Evolutionary conservation across 306 rosid genomes (phyloP).

Genomic region (Luffa aegyptiaca): DNA sequence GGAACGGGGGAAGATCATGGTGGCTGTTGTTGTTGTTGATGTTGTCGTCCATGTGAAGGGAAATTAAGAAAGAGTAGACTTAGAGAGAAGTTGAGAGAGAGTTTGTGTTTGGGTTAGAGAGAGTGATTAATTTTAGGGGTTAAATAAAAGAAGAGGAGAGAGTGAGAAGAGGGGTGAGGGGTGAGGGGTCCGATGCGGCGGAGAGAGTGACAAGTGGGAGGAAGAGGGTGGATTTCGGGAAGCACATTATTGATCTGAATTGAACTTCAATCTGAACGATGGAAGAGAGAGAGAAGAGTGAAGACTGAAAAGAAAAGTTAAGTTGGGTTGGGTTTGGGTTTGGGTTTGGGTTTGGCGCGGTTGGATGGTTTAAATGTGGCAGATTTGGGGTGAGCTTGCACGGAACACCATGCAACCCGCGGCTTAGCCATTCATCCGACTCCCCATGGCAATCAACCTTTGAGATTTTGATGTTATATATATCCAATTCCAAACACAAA

Average conservation of each 20-base stretch:
- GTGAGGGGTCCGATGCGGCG: slow-evolving; percentile 12
- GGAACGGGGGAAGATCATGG: background rate
- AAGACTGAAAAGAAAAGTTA: too few species aligned
- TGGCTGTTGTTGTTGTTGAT: background rate
- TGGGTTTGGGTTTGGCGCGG: background rate
- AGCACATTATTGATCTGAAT: slow-evolving; percentile 10
- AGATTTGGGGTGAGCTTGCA: slow-evolving; percentile 18
- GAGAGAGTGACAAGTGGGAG: slow-evolving; percentile 32
- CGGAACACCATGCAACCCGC: slow-evolving; percentile 19
- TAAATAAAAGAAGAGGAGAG: background rate
- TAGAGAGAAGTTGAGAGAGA: too few species aligned
- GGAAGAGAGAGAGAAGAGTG: background rate
- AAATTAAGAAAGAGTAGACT: background rate
- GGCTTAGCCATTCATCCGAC: background rate
- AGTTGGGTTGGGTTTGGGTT: background rate
- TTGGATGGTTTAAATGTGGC: slow-evolving; percentile 16
- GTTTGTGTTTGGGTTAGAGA: background rate
- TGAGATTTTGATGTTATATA: too few species aligned
- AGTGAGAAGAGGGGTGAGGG: slow-evolving; percentile 12
- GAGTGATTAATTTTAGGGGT: background rate
- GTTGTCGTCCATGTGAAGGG: slow-evolving; percentile 17
- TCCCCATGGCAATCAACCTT: background rate
- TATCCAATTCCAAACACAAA: too few species aligned
- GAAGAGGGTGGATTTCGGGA: slow-evolving; percentile 33
- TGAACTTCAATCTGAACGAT: background rate